A percentile compares a stretch with the other conserved stretches of the same genome.
phyloP scores from a whole-genome alignment of 208 protist species.

The Acanthamoeba divionensis region DNA sequence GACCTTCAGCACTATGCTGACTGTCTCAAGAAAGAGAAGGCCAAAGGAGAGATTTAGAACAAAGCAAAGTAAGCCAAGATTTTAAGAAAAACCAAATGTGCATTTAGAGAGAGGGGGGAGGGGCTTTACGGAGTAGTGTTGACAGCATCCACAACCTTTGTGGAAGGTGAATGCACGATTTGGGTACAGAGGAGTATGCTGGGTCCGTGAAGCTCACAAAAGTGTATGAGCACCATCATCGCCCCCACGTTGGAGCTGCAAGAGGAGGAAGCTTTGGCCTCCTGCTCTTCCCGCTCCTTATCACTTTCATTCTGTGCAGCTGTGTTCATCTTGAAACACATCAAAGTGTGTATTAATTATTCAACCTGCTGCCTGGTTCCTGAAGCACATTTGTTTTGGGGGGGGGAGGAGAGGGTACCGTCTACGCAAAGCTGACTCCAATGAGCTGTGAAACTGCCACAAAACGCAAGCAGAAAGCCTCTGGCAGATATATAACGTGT shows the following conservation, averaged over 20 bases:
- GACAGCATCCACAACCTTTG: neutral
- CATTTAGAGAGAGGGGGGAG: neutral
- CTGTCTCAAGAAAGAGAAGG: neutral
- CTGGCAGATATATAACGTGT: too few species aligned
- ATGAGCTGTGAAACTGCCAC: too few species aligned
- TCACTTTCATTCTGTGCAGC: too few species aligned
- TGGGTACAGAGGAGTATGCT: constrained; percentile 4
- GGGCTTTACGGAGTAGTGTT: neutral
- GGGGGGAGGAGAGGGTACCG: too few species aligned
- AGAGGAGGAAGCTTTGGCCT: too few species aligned
- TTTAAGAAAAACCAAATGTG: neutral
- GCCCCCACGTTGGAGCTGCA: neutral
- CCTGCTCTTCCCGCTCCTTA: too few species aligned
- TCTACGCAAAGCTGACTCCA: too few species aligned
- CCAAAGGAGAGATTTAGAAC: neutral
- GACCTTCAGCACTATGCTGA: neutral
- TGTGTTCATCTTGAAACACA: too few species aligned
- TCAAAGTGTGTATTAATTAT: too few species aligned
- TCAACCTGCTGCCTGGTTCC: too few species aligned
- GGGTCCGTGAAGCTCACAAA: constrained; percentile 36
- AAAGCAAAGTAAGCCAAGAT: neutral
- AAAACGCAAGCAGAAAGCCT: too few species aligned
- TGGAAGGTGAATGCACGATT: neutral
- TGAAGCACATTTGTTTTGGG: too few species aligned
- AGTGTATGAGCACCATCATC: constrained; percentile 34